A percentile compares a stretch with the other conserved stretches of the same genome.
Conservation (phyloP, 108 stramenopile genomes). For the Skeletonema menzelii region DNA sequence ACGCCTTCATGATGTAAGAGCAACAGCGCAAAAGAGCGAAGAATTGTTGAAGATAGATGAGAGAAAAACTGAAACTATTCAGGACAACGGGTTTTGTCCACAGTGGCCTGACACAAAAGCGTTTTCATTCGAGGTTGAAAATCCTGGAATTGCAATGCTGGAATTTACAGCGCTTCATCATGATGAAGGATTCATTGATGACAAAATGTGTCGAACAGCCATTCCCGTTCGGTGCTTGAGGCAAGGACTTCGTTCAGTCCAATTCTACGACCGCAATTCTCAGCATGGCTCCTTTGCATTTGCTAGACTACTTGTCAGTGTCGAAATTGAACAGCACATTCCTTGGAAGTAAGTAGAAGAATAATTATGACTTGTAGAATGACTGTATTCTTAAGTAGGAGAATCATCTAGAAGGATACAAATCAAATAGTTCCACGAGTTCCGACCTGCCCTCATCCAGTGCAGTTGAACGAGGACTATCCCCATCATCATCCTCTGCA, state of each 20-base stretch:
- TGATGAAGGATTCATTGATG: constrained; percentile 42
- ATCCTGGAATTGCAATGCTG: constrained; percentile 76
- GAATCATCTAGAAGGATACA: neutral
- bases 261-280: constrained; percentile 69
- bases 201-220: constrained; percentile 55
- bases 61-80: constrained; percentile 38
- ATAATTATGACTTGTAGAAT: too few relatives aligned
- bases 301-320: constrained; percentile 74
- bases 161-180: constrained; percentile 35
- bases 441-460: constrained; percentile 59
- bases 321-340: constrained; percentile 25
- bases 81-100: constrained; percentile 82
- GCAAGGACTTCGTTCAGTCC: constrained; percentile 71
- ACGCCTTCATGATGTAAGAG: constrained; percentile 62
- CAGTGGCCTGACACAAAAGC: constrained; percentile 56
- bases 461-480: constrained; percentile 68
- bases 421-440: constrained; percentile 47
- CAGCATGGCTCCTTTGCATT: constrained; percentile 79
- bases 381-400: neutral
- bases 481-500: constrained; percentile 77
- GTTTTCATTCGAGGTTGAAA: constrained; percentile 47
- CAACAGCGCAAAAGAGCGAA: constrained; percentile 23
- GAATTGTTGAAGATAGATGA: constrained; percentile 14
- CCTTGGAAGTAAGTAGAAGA: neutral
- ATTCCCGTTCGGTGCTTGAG: constrained; percentile 83